These are phyloP conservation scores for Fusarium nygamai DNA, from an alignment of 2,329 filamentous ascomycete genomes.

Conservation along the genomic window DNA sequence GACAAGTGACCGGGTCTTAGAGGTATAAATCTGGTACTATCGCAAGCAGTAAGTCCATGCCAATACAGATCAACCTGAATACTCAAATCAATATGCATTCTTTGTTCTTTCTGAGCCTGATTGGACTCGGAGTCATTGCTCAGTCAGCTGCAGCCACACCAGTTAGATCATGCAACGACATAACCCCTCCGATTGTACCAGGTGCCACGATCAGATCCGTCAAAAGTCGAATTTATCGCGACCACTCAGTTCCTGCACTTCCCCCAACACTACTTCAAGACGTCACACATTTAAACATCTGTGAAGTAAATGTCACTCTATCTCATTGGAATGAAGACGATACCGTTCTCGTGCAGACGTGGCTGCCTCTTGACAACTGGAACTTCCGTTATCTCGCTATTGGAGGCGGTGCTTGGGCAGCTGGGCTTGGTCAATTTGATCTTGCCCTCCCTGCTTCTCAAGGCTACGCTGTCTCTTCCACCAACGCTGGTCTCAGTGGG, in stretches of 20 bases:
- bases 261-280: not conserved
- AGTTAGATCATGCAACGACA: not conserved
- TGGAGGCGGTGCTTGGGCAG: not conserved
- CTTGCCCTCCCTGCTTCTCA: not conserved
- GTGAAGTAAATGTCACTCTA: not conserved
- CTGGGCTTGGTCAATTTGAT: not conserved
- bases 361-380: not conserved
- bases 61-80: not conserved
- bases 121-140: not conserved
- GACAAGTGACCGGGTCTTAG: accelerated
- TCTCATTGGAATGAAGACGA: not conserved
- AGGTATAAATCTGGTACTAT: not conserved
- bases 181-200: not conserved
- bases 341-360: not conserved
- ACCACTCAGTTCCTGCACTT: not conserved
- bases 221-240: not conserved
- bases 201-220: not conserved
- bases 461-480: not conserved
- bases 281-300: not conserved
- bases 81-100: not conserved
- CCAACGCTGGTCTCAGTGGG: not conserved
- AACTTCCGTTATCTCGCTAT: not conserved
- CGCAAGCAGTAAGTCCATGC: not conserved
- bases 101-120: not conserved
- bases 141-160: not conserved